These are phyloP conservation scores for Geranium rotundifolium DNA, from an alignment of 345 rosid species.

Conservation along the genomic window DNA sequence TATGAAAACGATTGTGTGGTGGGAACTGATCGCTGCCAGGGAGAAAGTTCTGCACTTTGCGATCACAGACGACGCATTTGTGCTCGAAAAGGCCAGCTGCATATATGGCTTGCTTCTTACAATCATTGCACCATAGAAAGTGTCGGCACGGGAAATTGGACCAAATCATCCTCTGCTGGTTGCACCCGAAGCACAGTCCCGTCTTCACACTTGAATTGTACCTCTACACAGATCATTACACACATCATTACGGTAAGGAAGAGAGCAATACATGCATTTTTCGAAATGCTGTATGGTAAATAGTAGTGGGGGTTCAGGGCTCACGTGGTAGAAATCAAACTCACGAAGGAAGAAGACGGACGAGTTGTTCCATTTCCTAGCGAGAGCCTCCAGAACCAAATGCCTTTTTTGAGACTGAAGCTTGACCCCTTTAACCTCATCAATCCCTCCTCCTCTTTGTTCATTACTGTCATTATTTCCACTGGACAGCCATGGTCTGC, in stretches of 20 bases:
- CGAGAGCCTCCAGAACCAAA: conserved; percentile 41
- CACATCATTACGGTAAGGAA: no score
- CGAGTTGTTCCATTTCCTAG: conserved; percentile 27
- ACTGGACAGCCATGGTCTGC: no score
- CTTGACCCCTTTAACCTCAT: no score
- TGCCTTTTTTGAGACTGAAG: conserved; percentile 22
- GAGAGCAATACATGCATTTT: no score
- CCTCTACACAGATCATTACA: conserved; percentile 21
- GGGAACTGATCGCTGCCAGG: conserved; percentile 10
- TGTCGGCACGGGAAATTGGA: conserved; percentile 67
- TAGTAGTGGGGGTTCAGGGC: background rate
- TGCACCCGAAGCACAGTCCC: conserved; percentile 61
- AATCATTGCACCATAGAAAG: conserved; percentile 60
- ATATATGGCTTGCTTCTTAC: conserved; percentile 27
- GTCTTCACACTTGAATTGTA: conserved; percentile 24
- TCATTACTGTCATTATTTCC: no score
- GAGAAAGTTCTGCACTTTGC: conserved; percentile 25
- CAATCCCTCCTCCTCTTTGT: no score
- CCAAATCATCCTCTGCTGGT: conserved; percentile 29
- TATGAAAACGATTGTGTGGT: no score
- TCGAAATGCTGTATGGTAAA: no score
- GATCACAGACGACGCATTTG: conserved; percentile 67
- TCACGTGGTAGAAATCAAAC: conserved; percentile 56
- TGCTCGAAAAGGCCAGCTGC: conserved; percentile 31
- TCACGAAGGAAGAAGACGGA: conserved; percentile 59